A percentile compares a stretch with the other conserved stretches of the same genome.
phyloP scores from a whole-genome alignment of 2,329 filamentous ascomycete species.

The Clathrospora elynae region DNA sequence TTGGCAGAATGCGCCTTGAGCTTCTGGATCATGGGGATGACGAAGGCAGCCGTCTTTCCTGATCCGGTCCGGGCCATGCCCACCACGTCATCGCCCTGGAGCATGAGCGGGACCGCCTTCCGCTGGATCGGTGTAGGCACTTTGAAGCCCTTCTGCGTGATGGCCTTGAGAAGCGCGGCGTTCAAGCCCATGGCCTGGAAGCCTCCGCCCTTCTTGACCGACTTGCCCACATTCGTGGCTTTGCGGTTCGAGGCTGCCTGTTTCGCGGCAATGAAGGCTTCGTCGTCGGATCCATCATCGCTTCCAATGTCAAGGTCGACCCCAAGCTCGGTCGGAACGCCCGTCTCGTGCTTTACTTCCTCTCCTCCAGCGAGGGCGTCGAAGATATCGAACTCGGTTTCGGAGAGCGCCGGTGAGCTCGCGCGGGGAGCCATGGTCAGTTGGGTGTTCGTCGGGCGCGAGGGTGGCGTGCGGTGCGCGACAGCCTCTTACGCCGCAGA shows the following conservation, averaged over 20 bases:
- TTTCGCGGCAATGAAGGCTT: slow-evolving; percentile 85
- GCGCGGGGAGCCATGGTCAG: slow-evolving; percentile 71
- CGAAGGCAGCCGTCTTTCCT: slow-evolving; percentile 96
- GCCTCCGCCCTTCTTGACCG: slow-evolving; percentile 91
- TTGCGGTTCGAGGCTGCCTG: slow-evolving; percentile 90
- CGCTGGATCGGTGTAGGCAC: slow-evolving; percentile 97
- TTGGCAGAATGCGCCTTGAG: slow-evolving; percentile 85
- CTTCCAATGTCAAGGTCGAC: slow-evolving; percentile 52
- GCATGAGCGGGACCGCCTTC: slow-evolving; percentile 89
- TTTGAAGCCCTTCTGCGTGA: slow-evolving; percentile 90
- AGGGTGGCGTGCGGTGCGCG: slow-evolving; percentile 17
- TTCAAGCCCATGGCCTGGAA: slow-evolving; percentile 96
- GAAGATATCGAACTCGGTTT: slow-evolving; percentile 90
- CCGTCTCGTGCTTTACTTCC: slow-evolving; percentile 51
- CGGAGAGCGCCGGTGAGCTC: slow-evolving; percentile 81
- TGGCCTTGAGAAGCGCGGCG: slow-evolving; percentile 82
- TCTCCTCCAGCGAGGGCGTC: slow-evolving; percentile 72
- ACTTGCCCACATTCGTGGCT: slow-evolving; percentile 75
- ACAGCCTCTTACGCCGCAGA: slow-evolving; percentile 10
- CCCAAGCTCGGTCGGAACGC: slow-evolving; percentile 43
- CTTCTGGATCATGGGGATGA: slow-evolving; percentile 97
- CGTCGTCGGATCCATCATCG: slow-evolving; percentile 69
- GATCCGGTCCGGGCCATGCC: slow-evolving; percentile 99
- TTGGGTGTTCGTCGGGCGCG: slow-evolving; percentile 3
- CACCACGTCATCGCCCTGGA: slow-evolving; percentile 93